Conservation (phyloP, 108 stramenopile genomes). For the Tribonema minus region DNA sequence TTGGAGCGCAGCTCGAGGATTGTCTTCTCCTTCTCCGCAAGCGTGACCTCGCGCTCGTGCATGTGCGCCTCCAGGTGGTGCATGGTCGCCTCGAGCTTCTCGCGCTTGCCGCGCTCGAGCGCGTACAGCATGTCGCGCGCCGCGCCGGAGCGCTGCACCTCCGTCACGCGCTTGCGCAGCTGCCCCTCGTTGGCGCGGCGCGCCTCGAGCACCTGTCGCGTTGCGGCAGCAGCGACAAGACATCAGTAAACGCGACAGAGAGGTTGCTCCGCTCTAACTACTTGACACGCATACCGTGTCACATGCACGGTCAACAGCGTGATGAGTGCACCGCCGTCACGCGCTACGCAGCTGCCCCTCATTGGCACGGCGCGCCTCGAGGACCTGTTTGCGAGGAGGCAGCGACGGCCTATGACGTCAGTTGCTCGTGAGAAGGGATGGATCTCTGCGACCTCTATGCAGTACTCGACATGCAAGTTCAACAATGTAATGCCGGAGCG, state of each 20-base stretch:
- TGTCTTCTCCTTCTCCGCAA: constrained; percentile 52
- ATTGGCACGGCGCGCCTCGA: constrained; percentile 51
- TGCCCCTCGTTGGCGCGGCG: constrained; percentile 56
- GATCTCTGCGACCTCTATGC: too few relatives aligned
- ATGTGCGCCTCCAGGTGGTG: constrained; percentile 47
- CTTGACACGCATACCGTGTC: too few relatives aligned
- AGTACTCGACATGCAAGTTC: too few relatives aligned
- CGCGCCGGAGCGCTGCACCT: constrained; percentile 29
- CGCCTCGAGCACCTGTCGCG: neutral
- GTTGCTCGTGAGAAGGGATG: too few relatives aligned
- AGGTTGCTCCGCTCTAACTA: too few relatives aligned
- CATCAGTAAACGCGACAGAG: too few relatives aligned
- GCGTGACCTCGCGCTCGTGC: constrained; percentile 45
- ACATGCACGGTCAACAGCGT: constrained; percentile 18
- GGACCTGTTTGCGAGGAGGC: too few relatives aligned
- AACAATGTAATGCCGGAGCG: too few relatives aligned
- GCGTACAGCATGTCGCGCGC: constrained; percentile 46
- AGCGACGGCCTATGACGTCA: too few relatives aligned
- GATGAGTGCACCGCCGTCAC: constrained; percentile 42
- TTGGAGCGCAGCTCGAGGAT: constrained; percentile 53
- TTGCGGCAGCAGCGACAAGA: too few relatives aligned
- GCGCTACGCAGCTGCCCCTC: constrained; percentile 58
- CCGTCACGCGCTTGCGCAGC: constrained; percentile 57
- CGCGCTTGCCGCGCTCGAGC: constrained; percentile 44
- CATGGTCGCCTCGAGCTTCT: constrained; percentile 53